phyloP scores from a whole-genome alignment of 352 stramenopile genomes.

The Globisporangium carolinianum region DNA sequence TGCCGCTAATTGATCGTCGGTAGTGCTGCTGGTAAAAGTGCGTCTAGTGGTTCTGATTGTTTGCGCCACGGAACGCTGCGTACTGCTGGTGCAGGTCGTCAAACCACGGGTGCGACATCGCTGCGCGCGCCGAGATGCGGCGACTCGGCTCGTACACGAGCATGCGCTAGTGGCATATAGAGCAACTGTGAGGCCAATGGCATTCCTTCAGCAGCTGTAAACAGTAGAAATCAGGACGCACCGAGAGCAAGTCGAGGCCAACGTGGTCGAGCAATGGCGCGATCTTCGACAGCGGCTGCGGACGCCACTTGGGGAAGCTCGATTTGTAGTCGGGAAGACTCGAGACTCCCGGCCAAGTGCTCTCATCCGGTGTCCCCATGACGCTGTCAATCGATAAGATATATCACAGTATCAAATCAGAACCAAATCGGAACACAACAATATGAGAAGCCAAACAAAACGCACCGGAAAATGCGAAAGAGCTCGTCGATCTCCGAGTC shows the following conservation, averaged over 20 bases:
- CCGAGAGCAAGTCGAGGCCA: conserved; percentile 77
- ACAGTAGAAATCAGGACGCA: conserved; percentile 15
- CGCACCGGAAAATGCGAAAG: conserved; percentile 96
- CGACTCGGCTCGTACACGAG: conserved; percentile 74
- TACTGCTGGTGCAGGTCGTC: conserved; percentile 74
- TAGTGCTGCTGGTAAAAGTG: too few species aligned
- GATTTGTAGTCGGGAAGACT: conserved; percentile 97
- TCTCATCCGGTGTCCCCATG: conserved; percentile 96
- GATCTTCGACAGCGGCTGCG: conserved; percentile 84
- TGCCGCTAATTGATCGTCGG: too few species aligned
- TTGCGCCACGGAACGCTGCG: conserved; percentile 45
- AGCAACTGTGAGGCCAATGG: not conserved
- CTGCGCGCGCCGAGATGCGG: conserved; percentile 72
- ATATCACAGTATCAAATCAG: not conserved
- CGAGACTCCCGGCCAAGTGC: conserved; percentile 95
- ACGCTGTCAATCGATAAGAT: conserved; percentile 29
- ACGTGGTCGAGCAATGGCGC: conserved; percentile 77
- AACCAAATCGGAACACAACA: not conserved
- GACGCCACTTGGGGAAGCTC: conserved; percentile 96
- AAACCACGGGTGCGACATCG: conserved; percentile 84
- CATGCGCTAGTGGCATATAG: conserved; percentile 37
- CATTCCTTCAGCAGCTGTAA: not conserved
- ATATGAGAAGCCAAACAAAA: not conserved
- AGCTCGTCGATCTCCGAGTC: conserved; percentile 99
- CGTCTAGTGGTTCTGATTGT: conserved; percentile 34